A percentile compares a stretch with the other conserved stretches of the same genome.
These are phyloP conservation scores for Dothiorella sarmentorum DNA, from an alignment of 2,329 filamentous ascomycete species.

Conservation along the genomic window DNA sequence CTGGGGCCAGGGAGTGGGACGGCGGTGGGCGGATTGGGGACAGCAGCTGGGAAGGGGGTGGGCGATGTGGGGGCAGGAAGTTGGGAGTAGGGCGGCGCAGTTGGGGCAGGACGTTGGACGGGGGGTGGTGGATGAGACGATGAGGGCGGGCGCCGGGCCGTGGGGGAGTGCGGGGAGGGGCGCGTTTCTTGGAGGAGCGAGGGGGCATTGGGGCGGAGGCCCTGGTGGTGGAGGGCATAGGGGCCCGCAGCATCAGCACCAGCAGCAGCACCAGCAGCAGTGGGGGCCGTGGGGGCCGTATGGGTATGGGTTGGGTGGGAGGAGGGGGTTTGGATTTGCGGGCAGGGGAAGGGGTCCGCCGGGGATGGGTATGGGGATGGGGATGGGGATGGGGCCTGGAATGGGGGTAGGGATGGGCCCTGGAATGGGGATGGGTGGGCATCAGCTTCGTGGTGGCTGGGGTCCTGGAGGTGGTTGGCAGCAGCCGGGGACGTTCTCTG, in stretches of 20 bases:
- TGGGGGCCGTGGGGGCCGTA: neutral
- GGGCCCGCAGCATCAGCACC: too few species aligned
- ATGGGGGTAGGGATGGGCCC: neutral
- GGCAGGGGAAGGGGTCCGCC: neutral
- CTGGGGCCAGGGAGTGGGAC: constrained; percentile 19
- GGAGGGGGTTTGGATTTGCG: constrained; percentile 3
- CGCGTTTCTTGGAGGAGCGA: neutral
- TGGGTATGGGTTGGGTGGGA: neutral
- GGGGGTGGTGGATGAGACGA: constrained; percentile 2
- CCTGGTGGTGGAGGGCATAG: neutral
- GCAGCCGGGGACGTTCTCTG: too few species aligned
- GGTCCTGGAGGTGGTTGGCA: too few species aligned
- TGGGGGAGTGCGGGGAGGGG: constrained; percentile 15
- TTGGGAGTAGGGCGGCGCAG: constrained; percentile 27
- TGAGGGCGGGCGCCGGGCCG: constrained; percentile 17
- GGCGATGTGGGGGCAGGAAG: constrained; percentile 30
- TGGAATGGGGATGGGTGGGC: neutral
- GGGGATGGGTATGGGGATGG: neutral
- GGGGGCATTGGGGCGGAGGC: neutral
- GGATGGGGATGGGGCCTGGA: neutral
- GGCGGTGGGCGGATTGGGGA: constrained; percentile 25
- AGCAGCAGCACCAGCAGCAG: too few species aligned
- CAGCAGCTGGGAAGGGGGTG: constrained; percentile 33
- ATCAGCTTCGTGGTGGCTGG: neutral
- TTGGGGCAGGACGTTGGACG: constrained; percentile 24